Conservation (phyloP, 306 rosid species). For the Delonix regia region DNA sequence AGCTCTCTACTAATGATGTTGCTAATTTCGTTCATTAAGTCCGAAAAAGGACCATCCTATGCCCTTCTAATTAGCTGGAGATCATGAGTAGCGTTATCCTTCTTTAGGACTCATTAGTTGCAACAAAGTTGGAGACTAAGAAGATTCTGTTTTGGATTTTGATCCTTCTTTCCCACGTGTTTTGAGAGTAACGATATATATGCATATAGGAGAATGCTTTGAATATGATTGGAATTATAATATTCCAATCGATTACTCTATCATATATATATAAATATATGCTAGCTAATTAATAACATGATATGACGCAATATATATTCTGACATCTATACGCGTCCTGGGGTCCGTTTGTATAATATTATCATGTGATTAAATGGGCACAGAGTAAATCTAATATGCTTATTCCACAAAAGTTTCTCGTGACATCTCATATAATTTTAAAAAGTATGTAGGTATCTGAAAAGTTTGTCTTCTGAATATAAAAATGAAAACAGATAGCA, state of each 20-base stretch:
- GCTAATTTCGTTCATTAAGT: neutral
- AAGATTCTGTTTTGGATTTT: conserved; percentile 49
- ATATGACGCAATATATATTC: conserved; percentile 19
- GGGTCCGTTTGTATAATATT: conserved; percentile 24
- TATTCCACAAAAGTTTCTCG: conserved; percentile 45
- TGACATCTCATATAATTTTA: conserved; percentile 46
- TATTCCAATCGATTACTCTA: neutral
- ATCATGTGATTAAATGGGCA: conserved; percentile 25
- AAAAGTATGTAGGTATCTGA: neutral
- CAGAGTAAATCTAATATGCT: conserved; percentile 26
- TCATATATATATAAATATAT: no score
- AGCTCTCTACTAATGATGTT: neutral
- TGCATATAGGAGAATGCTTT: conserved; percentile 11
- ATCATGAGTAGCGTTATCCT: neutral
- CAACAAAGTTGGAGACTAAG: conserved; percentile 50
- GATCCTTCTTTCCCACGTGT: conserved; percentile 47
- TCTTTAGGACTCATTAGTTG: conserved; percentile 34
- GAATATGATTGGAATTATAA: neutral
- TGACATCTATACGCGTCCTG: conserved; percentile 37
- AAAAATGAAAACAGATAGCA: neutral
- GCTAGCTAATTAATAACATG: neutral
- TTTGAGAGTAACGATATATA: neutral
- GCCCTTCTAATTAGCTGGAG: neutral
- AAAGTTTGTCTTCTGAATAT: conserved; percentile 18
- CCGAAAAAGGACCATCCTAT: neutral